Conservation (phyloP, 192 early-diverging fungal species). For the Glomus cerebriforme region DNA sequence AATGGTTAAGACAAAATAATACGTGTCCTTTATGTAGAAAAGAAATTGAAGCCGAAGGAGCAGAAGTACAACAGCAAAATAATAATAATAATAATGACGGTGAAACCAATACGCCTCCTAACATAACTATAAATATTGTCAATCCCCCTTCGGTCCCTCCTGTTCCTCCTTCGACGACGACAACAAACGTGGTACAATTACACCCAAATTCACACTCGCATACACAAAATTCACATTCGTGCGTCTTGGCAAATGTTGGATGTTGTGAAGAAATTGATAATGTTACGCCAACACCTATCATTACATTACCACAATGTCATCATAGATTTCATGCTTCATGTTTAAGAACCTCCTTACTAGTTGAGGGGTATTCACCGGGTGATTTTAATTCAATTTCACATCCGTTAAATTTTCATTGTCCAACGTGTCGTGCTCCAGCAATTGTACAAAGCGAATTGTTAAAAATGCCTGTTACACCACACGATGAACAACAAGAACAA, state of each 20-base stretch:
- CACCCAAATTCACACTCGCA: not conserved
- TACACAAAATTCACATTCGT: not conserved
- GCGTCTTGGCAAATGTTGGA: slow-evolving; percentile 12
- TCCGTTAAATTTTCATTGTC: slow-evolving; percentile 6
- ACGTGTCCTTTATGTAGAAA: slow-evolving; percentile 30
- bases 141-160: not conserved
- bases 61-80: not conserved
- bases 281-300: not conserved
- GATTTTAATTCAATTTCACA: not conserved
- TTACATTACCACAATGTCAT: slow-evolving; percentile 28
- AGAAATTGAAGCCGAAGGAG: slow-evolving; percentile 9
- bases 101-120: not conserved
- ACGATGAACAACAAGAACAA: not conserved
- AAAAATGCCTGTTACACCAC: not conserved
- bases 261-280: slow-evolving; percentile 24
- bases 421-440: slow-evolving; percentile 16
- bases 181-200: not conserved
- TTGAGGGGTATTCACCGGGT: slow-evolving; percentile 20
- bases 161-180: not conserved
- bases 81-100: not conserved
- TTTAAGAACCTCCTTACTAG: slow-evolving; percentile 22
- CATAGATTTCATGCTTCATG: slow-evolving; percentile 27
- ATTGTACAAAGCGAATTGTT: not conserved
- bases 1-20: slow-evolving; percentile 32
- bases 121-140: not conserved